phyloP scores from a whole-genome alignment of 1,284 basidiomycete genomes.

The Puccinia coronata region DNA sequence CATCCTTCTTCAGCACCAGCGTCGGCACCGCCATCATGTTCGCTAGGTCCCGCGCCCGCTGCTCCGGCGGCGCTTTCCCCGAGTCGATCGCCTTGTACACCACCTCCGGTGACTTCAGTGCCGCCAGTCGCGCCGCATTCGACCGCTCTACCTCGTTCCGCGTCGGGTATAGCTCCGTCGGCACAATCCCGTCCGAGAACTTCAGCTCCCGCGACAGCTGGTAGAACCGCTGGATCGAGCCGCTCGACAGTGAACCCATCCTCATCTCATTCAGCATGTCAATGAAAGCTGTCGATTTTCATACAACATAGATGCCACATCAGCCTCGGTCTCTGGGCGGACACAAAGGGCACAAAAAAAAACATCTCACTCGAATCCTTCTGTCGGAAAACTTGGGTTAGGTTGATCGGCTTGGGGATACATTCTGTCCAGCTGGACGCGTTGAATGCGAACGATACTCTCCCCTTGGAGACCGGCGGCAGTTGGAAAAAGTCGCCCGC shows the following conservation, averaged over 20 bases:
- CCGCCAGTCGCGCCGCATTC: constrained; percentile 70
- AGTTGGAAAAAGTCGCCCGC: constrained; percentile 97
- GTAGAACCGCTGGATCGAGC: constrained; percentile 68
- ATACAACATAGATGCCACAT: background rate
- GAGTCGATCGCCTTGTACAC: constrained; percentile 53
- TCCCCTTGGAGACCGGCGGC: constrained; percentile 72
- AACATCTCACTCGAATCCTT: constrained; percentile 63
- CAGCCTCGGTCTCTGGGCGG: constrained; percentile 39
- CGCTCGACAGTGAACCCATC: constrained; percentile 68
- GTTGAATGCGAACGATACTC: constrained; percentile 79
- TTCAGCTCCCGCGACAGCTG: constrained; percentile 65
- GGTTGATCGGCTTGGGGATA: constrained; percentile 75
- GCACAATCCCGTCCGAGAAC: constrained; percentile 72
- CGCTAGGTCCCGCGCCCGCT: constrained; percentile 49
- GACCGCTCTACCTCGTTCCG: constrained; percentile 80
- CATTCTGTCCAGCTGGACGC: constrained; percentile 76
- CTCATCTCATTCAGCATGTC: constrained; percentile 89
- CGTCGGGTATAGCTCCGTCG: constrained; percentile 81
- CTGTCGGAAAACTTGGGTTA: constrained; percentile 83
- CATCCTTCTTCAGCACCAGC: constrained; percentile 72
- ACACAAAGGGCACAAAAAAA: constrained; percentile 10
- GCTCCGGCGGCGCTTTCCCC: constrained; percentile 38
- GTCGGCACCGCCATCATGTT: constrained; percentile 60
- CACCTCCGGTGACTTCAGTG: constrained; percentile 50
- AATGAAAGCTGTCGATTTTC: constrained; percentile 69